These are phyloP conservation scores for Ambrosia artemisiifolia DNA, from an alignment of 129 eudicot genomes.

Conservation along the genomic window DNA sequence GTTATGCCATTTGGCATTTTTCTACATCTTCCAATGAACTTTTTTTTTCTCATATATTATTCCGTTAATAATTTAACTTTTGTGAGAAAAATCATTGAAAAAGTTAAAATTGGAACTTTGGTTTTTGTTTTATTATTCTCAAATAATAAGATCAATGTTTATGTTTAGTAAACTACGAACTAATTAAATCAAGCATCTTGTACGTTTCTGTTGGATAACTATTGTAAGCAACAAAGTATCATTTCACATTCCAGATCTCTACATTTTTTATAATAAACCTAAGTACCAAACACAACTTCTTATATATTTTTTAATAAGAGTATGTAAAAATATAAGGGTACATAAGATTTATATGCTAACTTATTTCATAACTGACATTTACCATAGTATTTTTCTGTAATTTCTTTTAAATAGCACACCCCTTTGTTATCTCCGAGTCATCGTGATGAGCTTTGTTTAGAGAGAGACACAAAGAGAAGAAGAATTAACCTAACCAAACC, in stretches of 20 bases:
- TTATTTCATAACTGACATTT: neutral
- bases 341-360: neutral
- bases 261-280: neutral
- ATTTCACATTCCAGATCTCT: neutral
- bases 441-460: too few species aligned
- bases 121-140: neutral
- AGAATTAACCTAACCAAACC: too few species aligned
- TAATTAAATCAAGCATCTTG: neutral
- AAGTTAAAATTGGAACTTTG: neutral
- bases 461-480: too few species aligned
- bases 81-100: neutral
- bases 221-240: neutral
- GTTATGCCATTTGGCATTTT: neutral
- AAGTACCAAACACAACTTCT: neutral
- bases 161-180: neutral
- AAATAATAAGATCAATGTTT: neutral
- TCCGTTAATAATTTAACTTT: neutral
- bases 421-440: too few species aligned
- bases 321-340: too few species aligned
- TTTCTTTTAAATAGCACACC: too few species aligned
- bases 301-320: too few species aligned
- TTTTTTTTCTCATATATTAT: neutral
- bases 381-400: neutral
- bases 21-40: neutral
- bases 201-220: neutral